phyloP scores from a whole-genome alignment of 345 rosid genomes.

The Cardiospermum halicacabum region DNA sequence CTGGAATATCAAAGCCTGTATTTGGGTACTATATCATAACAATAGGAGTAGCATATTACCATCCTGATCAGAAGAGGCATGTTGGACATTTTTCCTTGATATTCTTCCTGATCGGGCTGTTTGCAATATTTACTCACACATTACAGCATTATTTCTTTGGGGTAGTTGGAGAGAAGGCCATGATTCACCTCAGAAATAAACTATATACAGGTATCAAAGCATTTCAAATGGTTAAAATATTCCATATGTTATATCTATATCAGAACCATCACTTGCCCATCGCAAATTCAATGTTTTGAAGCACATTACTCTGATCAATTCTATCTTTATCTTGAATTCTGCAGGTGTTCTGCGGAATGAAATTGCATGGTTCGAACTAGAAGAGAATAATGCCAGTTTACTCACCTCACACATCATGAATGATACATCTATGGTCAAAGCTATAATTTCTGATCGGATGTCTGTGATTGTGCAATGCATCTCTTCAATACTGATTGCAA shows the following conservation, averaged over 20 bases:
- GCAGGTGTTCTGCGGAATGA: constrained; percentile 53
- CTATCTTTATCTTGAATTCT: neutral
- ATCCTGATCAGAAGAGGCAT: constrained; percentile 25
- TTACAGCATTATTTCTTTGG: constrained; percentile 69
- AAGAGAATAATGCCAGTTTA: constrained; percentile 41
- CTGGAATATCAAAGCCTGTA: constrained; percentile 63
- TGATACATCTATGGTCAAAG: constrained; percentile 56
- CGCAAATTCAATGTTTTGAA: too few species aligned
- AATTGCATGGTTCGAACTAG: constrained; percentile 61
- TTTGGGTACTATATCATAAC: constrained; percentile 58
- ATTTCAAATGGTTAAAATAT: too few species aligned
- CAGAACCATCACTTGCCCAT: too few species aligned
- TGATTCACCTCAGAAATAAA: constrained; percentile 50
- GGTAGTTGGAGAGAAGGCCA: constrained; percentile 59
- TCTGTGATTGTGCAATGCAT: constrained; percentile 62
- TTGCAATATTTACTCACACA: constrained; percentile 48
- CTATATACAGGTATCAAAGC: constrained; percentile 42
- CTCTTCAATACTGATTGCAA: constrained; percentile 62
- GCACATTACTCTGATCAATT: too few species aligned
- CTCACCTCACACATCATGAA: constrained; percentile 46
- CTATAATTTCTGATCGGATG: constrained; percentile 62
- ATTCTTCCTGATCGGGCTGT: constrained; percentile 41
- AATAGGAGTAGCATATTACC: constrained; percentile 50
- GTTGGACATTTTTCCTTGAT: constrained; percentile 44
- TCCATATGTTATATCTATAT: too few species aligned